A percentile compares a stretch with the other conserved stretches of the same genome.
Evolutionary conservation across 495 filamentous ascomycete species (phyloP).

Genomic region (Sordaria brevicollis): DNA sequence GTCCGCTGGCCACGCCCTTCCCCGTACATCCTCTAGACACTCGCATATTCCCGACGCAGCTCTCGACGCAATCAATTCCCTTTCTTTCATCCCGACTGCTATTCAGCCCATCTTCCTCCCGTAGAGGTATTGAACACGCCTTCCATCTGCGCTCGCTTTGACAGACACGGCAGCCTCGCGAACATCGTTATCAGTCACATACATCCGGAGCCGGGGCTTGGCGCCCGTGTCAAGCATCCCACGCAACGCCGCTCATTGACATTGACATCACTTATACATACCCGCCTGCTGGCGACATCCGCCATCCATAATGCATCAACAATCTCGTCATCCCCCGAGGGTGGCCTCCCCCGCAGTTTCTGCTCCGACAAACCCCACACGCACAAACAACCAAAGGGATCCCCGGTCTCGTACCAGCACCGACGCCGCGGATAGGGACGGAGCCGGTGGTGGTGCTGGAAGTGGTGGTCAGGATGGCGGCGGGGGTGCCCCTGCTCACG

Average conservation of each 20-base stretch:
- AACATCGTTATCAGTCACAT: not conserved
- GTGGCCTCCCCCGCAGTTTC: slow-evolving; percentile 57
- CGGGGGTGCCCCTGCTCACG: slow-evolving; percentile 35
- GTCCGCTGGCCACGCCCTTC: slow-evolving; percentile 9
- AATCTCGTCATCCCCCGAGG: slow-evolving; percentile 59
- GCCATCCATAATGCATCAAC: slow-evolving; percentile 61
- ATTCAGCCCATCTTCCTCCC: not conserved
- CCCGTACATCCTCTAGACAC: not conserved
- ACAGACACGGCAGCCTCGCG: not conserved
- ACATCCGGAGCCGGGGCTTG: not conserved
- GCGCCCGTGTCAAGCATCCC: not conserved
- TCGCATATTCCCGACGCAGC: not conserved
- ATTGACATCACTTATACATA: not conserved
- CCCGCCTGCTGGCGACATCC: not conserved
- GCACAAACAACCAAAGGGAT: slow-evolving; percentile 65
- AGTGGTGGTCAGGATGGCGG: slow-evolving; percentile 26
- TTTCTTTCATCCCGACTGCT: not conserved
- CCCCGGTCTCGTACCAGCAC: slow-evolving; percentile 27
- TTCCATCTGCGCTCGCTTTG: not conserved
- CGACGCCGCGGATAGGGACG: slow-evolving; percentile 25
- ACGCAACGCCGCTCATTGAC: not conserved
- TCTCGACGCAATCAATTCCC: not conserved
- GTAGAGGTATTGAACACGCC: not conserved
- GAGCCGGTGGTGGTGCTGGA: slow-evolving; percentile 21
- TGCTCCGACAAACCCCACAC: slow-evolving; percentile 53